Evolutionary conservation across 257 asterid species (phyloP), one percentile per base, ranked within the genome.

Genomic region (Primulina eburnea): DNA sequence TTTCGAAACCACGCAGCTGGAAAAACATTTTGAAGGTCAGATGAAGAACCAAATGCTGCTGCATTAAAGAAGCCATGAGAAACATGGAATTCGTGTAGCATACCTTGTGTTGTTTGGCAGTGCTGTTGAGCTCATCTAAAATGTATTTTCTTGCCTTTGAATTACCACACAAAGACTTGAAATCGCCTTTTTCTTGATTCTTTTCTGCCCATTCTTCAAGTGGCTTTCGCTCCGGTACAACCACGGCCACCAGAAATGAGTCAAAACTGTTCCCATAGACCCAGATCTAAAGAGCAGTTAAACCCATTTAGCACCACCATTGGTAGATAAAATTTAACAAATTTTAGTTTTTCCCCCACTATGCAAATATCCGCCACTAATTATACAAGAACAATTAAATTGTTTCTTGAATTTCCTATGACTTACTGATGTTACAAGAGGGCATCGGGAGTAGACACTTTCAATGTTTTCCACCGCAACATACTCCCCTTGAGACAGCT

Each of bases 401-500:
- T 16, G 26, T 43, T 24, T 34, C 16, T 18, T 70, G 43, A 11
- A 14, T 40, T 38, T 16, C 60, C 24, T 66, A 40, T 5, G n/a
- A 65, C 95, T 76, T 62, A 87, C 92, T 10, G 93, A 83, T 66
- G 96, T 73, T 67, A 89, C 83, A n/a, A 89, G 86, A 60, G 97
- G 92, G 66, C 93, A 90, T 70, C 89, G 73, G 3, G 92, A 83
- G 68, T 86, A 93, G n/a, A 83, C 78, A 79, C 79, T 88, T 77
- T 93, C 99, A 8, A 90, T 62, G 65, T 86, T 82, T 76, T 93
- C 97, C 17, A 93, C 96, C 10, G 97, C 94, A 62, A 93, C 92
- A 73, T 93, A 93, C 74, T 93, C 99, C 7, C 99, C 99, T 84
- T 90, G 97, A 30, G 99, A 93, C 78, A 93, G 80, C 89, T 93